Base-by-base conservation (phyloP, 495 filamentous ascomycete genomes). In the Xylaria grammica region DNA sequence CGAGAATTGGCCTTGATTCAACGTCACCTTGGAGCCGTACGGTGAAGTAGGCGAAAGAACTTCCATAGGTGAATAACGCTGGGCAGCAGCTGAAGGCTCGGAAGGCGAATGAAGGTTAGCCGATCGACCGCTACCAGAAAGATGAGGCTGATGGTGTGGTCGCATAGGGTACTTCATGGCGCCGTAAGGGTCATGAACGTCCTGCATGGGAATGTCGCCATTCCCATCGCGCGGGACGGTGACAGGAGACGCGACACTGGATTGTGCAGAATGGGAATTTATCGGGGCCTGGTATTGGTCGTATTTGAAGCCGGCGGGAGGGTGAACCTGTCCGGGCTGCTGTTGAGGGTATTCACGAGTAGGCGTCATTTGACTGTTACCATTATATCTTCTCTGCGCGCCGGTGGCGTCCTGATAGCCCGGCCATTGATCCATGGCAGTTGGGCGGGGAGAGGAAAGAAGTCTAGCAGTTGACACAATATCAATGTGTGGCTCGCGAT, bases 1-100 rank as follows among this genome's bases (percentile, higher is more conserved):
- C 44, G 77, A 61, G 63, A 77, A 85, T 55, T 82, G 82, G 65
- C 67, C 65, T 71, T 72, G 63, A 59, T 69, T 73, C 58, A 66
- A 62, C 27, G 72, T 22, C 55, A 74, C 67, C 72, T 83, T 79
- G 50, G 75, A 63, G 52, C 73, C 68, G 70, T 85, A 85, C 10
- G 82, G 80, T 20, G 82, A 86, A 34, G 81, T 82, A 36, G 82
- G 85, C 57, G 81, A 81, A 26, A 94, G 78, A 6, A 87, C 86
- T 70, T 96, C 94, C 93, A 96, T 96, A 54, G 94, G 95, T 13
- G 94, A 97, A 76, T 99, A 97, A 71, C 94, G 86, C 72, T 94
- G 91, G 51, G 93, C 92, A 48, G 93, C 91, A 38, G 90, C 83
- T 26, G 91, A 92, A 62, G 91, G 90, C 65, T 94, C 91, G 60